These are phyloP conservation scores for Ophiostoma australiae DNA, from an alignment of 2,329 filamentous ascomycete genomes.

Conservation along the genomic window DNA sequence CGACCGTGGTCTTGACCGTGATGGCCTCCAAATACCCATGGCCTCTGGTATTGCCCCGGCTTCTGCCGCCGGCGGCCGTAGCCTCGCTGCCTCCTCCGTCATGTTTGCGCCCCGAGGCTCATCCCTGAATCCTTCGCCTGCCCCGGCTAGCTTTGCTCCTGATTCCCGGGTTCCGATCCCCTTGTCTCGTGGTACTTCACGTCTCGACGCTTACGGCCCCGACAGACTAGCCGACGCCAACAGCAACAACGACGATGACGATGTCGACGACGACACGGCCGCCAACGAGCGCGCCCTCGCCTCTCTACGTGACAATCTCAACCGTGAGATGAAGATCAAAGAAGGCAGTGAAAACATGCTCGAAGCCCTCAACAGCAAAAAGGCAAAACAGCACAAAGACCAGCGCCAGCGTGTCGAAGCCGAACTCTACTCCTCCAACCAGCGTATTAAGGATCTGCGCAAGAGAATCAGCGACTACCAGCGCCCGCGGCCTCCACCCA, in stretches of 20 bases:
- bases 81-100: slow-evolving; percentile 49
- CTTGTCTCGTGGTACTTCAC: slow-evolving; percentile 58
- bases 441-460: slow-evolving; percentile 58
- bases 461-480: slow-evolving; percentile 58
- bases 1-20: slow-evolving; percentile 55
- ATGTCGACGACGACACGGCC: slow-evolving; percentile 20
- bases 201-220: slow-evolving; percentile 47
- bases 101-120: slow-evolving; percentile 63
- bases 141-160: slow-evolving; percentile 82
- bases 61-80: slow-evolving; percentile 35
- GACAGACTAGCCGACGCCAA: slow-evolving; percentile 62
- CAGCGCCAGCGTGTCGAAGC: slow-evolving; percentile 74
- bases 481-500: slow-evolving; percentile 44
- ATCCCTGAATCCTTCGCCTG: slow-evolving; percentile 65
- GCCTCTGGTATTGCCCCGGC: slow-evolving; percentile 38
- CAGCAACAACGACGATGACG: slow-evolving; percentile 24
- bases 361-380: slow-evolving; percentile 89
- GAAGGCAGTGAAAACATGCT: slow-evolving; percentile 96
- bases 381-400: slow-evolving; percentile 89
- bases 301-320: slow-evolving; percentile 75
- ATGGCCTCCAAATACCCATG: slow-evolving; percentile 45
- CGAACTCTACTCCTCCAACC: slow-evolving; percentile 84
- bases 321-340: slow-evolving; percentile 96
- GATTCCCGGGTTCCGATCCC: slow-evolving; percentile 72
- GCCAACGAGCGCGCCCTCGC: slow-evolving; percentile 66